A percentile compares a stretch with the other conserved stretches of the same genome.
Evolutionary conservation across 768 basidiomycete species (phyloP).

Genomic region (Lanmaoa pseudosensibilis): DNA sequence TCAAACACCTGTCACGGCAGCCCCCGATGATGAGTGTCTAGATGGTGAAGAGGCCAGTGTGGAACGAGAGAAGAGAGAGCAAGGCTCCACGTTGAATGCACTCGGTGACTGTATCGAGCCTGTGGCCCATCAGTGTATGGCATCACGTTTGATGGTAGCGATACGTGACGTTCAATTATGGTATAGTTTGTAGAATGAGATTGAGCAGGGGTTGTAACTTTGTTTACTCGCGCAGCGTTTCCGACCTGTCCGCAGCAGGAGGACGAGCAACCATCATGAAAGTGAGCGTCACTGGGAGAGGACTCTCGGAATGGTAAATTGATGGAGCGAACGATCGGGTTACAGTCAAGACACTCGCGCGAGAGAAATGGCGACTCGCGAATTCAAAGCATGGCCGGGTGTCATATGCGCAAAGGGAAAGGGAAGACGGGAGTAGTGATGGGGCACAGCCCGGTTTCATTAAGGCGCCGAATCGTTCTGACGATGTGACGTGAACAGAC

Average conservation of each 20-base stretch:
- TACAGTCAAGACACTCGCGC: not conserved
- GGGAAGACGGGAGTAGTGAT: not conserved
- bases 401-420: not conserved
- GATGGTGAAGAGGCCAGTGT: too few relatives aligned
- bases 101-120: not conserved
- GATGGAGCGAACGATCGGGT: not conserved
- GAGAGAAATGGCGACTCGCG: not conserved
- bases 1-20: not conserved
- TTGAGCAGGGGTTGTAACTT: not conserved
- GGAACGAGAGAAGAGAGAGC: too few relatives aligned
- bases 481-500: not conserved
- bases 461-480: constrained; percentile 7
- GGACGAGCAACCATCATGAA: not conserved
- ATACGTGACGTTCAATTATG: constrained; percentile 5
- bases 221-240: not conserved
- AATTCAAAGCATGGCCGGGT: not conserved
- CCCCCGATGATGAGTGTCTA: not conserved
- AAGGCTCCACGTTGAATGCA: not conserved
- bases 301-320: not conserved
- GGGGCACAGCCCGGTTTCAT: constrained; percentile 19
- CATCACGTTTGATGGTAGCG: constrained; percentile 19
- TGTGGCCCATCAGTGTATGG: constrained; percentile 2
- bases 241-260: not conserved
- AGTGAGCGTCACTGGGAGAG: not conserved
- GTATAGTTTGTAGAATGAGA: not conserved